These are phyloP conservation scores for Tephrocybe sp. DNA, from an alignment of 768 basidiomycete genomes.

Conservation along the genomic window DNA sequence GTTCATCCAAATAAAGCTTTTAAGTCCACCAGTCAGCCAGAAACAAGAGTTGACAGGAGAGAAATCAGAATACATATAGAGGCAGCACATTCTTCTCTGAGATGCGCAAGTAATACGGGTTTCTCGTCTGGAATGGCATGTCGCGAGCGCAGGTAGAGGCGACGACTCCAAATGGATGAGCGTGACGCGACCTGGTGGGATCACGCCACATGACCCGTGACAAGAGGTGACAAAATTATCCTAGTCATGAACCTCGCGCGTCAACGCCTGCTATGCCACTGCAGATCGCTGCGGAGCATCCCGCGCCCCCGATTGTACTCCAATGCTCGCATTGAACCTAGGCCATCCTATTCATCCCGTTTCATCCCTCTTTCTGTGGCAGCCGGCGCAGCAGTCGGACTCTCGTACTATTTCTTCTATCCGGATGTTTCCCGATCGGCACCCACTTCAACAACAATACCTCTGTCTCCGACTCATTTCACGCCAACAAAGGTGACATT, in stretches of 20 bases:
- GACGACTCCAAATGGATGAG: not conserved
- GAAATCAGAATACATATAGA: conserved; percentile 48
- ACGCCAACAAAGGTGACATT: conserved; percentile 60
- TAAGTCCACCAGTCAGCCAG: not conserved
- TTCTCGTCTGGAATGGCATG: conserved; percentile 73
- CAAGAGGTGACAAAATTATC: conserved; percentile 7
- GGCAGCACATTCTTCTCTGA: conserved; percentile 75
- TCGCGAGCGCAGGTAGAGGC: not conserved
- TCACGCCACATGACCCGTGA: conserved; percentile 15
- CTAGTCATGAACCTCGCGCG: conserved; percentile 12
- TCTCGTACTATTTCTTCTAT: conserved; percentile 52
- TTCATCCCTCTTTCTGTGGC: conserved; percentile 6
- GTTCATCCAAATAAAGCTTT: conserved; percentile 73
- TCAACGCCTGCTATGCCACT: conserved; percentile 8
- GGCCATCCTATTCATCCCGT: not conserved
- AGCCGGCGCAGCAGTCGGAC: conserved; percentile 29
- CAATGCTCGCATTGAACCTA: not conserved
- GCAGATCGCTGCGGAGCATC: conserved; percentile 1
- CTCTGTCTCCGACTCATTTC: conserved; percentile 54
- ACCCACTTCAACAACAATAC: conserved; percentile 35
- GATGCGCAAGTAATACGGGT: conserved; percentile 81
- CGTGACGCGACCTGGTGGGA: conserved; percentile 9
- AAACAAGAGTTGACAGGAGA: conserved; percentile 27
- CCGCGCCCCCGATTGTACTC: conserved; percentile 7
- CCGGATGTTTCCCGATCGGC: conserved; percentile 46